phyloP scores from a whole-genome alignment of 306 rosid genomes.

The Fagus sylvatica region DNA sequence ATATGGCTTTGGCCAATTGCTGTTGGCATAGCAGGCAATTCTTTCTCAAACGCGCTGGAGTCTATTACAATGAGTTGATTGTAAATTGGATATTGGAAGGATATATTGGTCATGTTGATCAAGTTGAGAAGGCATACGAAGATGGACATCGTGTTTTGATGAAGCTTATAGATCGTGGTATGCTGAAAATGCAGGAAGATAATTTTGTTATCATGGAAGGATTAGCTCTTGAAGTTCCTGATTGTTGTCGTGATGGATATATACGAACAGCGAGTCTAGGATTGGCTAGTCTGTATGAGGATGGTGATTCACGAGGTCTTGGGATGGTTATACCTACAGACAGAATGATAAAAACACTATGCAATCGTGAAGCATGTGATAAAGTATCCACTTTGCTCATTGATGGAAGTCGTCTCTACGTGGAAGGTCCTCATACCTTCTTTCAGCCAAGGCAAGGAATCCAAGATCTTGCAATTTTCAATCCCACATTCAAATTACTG shows the following conservation, averaged over 20 bases:
- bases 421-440: slow-evolving; percentile 19
- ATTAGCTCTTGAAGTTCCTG: neutral
- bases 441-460: slow-evolving; percentile 11
- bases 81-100: slow-evolving; percentile 44
- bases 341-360: slow-evolving; percentile 29
- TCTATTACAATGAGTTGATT: slow-evolving; percentile 41
- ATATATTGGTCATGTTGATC: slow-evolving; percentile 15
- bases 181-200: slow-evolving; percentile 28
- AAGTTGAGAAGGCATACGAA: slow-evolving; percentile 26
- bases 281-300: slow-evolving; percentile 28
- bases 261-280: slow-evolving; percentile 24
- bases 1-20: slow-evolving; percentile 7
- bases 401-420: slow-evolving; percentile 27
- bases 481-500: slow-evolving; percentile 19
- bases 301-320: slow-evolving; percentile 18
- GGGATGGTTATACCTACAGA: slow-evolving; percentile 20
- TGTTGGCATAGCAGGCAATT: slow-evolving; percentile 25
- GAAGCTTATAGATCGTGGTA: slow-evolving; percentile 25
- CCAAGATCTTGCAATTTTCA: slow-evolving; percentile 24
- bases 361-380: neutral
- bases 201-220: slow-evolving; percentile 22
- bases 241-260: slow-evolving; percentile 1
- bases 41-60: slow-evolving; percentile 11
- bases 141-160: slow-evolving; percentile 30
- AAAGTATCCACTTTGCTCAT: slow-evolving; percentile 26